A percentile compares a stretch with the other conserved stretches of the same genome.
Conservation (phyloP, 495 filamentous ascomycete species). For the Geopyxis carbonaria region DNA sequence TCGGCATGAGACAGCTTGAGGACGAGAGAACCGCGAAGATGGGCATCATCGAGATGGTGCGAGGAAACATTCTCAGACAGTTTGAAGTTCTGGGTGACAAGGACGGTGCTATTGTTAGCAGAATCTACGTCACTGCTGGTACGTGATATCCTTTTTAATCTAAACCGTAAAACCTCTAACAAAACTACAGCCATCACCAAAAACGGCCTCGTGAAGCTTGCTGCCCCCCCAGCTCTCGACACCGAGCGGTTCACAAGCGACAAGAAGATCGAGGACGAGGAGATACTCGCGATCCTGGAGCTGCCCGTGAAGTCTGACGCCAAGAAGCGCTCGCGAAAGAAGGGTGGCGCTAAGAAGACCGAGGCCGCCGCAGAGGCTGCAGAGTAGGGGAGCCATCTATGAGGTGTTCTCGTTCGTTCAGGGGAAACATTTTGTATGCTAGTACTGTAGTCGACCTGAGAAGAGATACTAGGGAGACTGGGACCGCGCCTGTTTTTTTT, state of each 20-base stretch:
- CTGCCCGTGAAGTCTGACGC: constrained; percentile 62
- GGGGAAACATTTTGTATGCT: too few relatives aligned
- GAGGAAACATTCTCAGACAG: constrained; percentile 72
- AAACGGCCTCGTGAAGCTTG: constrained; percentile 77
- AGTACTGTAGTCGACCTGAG: too few relatives aligned
- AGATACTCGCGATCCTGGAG: constrained; percentile 82
- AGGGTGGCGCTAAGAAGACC: constrained; percentile 48
- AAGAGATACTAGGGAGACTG: too few relatives aligned
- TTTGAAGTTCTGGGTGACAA: constrained; percentile 93
- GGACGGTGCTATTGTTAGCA: constrained; percentile 62
- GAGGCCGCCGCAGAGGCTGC: constrained; percentile 14
- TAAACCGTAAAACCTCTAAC: background rate
- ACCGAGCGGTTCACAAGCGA: constrained; percentile 69
- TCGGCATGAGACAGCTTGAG: constrained; percentile 89
- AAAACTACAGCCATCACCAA: constrained; percentile 72
- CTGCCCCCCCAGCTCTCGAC: constrained; percentile 54
- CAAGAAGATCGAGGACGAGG: constrained; percentile 94
- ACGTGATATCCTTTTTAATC: constrained; percentile 27
- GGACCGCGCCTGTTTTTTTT: too few relatives aligned
- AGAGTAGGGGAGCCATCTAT: too few relatives aligned
- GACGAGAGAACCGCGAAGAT: constrained; percentile 94
- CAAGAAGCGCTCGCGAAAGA: constrained; percentile 84
- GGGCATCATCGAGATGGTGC: constrained; percentile 87
- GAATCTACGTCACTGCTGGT: constrained; percentile 84
- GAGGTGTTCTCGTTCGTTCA: too few relatives aligned